A percentile compares a stretch with the other conserved stretches of the same genome.
Conservation (phyloP, 1,139 yeast genomes). For the Debaryomyces udenii region DNA sequence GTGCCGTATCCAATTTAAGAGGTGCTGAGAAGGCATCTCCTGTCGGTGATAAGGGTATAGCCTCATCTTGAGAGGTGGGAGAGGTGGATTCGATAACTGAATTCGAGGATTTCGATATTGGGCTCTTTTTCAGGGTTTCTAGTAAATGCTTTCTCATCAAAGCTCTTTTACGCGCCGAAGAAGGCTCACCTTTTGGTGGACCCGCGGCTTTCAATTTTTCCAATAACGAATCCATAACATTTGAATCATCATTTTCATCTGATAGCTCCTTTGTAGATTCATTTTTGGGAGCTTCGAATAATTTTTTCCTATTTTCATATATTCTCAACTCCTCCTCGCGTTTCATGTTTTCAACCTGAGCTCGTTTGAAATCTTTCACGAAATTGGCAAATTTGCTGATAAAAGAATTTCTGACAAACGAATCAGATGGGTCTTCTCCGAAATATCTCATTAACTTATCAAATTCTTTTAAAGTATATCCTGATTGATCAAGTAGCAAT, state of each 20-base stretch:
- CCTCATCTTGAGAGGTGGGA: conserved; percentile 17
- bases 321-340: conserved; percentile 80
- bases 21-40: conserved; percentile 14
- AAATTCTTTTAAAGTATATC: conserved; percentile 65
- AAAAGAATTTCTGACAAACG: conserved; percentile 67
- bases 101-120: conserved; percentile 13
- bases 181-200: conserved; percentile 70
- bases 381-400: conserved; percentile 75
- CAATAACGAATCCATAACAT: conserved; percentile 73
- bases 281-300: conserved; percentile 52
- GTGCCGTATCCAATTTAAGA: conserved; percentile 8
- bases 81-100: conserved; percentile 15
- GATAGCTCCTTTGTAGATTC: conserved; percentile 21
- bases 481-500: conserved; percentile 62
- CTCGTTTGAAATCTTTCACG: conserved; percentile 72
- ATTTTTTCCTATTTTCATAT: conserved; percentile 71
- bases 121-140: conserved; percentile 34
- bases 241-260: conserved; percentile 39
- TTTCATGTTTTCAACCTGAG: conserved; percentile 72
- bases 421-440: conserved; percentile 76
- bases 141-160: conserved; percentile 66
- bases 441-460: conserved; percentile 71
- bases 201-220: conserved; percentile 77
- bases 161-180: conserved; percentile 82
- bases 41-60: conserved; percentile 18